A percentile compares a stretch with the other conserved stretches of the same genome.
phyloP scores from a whole-genome alignment of 306 rosid genomes.

The Quercus bicolor region DNA sequence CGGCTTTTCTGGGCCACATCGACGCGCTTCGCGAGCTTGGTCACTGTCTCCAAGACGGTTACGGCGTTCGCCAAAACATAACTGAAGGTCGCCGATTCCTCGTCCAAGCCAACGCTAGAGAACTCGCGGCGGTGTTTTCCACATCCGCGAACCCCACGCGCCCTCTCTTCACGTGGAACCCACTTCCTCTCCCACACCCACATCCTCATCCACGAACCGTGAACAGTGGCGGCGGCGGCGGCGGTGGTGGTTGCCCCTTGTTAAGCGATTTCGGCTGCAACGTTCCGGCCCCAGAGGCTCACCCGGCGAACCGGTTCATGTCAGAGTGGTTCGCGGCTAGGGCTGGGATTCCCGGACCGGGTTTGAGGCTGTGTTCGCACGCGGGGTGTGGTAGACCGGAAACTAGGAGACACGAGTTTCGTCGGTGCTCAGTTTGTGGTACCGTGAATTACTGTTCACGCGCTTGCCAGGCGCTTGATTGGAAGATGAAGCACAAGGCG shows the following conservation, averaged over 20 bases:
- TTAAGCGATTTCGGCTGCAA: slow-evolving; percentile 86
- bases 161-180: slow-evolving; percentile 46
- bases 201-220: slow-evolving; percentile 34
- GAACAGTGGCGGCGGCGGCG: slow-evolving; percentile 45
- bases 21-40: slow-evolving; percentile 90
- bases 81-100: slow-evolving; percentile 77
- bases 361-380: slow-evolving; percentile 70
- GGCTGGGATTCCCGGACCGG: slow-evolving; percentile 37
- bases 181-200: slow-evolving; percentile 23
- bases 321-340: slow-evolving; percentile 62
- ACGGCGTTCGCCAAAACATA: slow-evolving; percentile 81
- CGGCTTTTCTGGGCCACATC: slow-evolving; percentile 84
- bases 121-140: slow-evolving; percentile 68
- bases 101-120: slow-evolving; percentile 90
- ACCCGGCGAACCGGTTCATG: slow-evolving; percentile 64
- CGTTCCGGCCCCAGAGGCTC: slow-evolving; percentile 76
- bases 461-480: slow-evolving; percentile 94
- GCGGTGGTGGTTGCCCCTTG: slow-evolving; percentile 65
- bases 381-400: slow-evolving; percentile 90
- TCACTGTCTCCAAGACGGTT: slow-evolving; percentile 94
- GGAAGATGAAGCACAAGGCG: slow-evolving; percentile 84
- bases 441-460: slow-evolving; percentile 87
- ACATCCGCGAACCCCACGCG: slow-evolving; percentile 22
- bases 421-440: slow-evolving; percentile 90
- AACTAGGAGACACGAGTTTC: slow-evolving; percentile 78